A percentile compares a stretch with the other conserved stretches of the same genome.
Conservation (phyloP, 2,329 filamentous ascomycete species). For the Fusarium sp. region DNA sequence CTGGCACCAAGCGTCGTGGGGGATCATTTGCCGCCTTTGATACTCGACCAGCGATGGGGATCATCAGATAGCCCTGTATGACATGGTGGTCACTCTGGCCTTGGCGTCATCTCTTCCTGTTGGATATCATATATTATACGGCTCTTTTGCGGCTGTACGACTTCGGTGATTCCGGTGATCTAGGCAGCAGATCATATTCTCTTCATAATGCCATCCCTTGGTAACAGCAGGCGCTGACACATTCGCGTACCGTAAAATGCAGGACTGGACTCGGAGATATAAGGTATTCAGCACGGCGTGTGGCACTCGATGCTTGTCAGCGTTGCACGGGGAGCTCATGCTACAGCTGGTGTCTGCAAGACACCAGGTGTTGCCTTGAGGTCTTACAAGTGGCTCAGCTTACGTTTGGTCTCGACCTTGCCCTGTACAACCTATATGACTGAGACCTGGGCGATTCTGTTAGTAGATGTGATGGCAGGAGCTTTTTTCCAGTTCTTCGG, state of each 20-base stretch:
- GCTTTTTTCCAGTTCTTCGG: background rate
- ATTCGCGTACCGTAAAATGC: background rate
- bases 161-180: background rate
- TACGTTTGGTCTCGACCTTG: background rate
- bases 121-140: background rate
- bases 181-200: constrained; percentile 4
- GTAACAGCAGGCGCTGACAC: background rate
- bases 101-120: constrained; percentile 7
- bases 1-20: background rate
- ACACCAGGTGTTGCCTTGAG: background rate
- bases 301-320: background rate
- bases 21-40: background rate
- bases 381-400: background rate
- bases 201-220: background rate
- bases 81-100: constrained; percentile 3
- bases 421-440: background rate
- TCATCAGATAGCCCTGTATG: constrained; percentile 3
- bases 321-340: background rate
- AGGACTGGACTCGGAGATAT: background rate
- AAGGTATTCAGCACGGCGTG: background rate
- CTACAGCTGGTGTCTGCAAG: too few relatives aligned
- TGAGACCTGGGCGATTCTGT: background rate
- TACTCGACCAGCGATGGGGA: constrained; percentile 2
- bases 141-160: background rate
- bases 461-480: background rate